Evolutionary conservation across 2,329 filamentous ascomycete species (phyloP), one percentile per base, ranked within the genome.

Genomic region (Aureobasidium sp.): DNA sequence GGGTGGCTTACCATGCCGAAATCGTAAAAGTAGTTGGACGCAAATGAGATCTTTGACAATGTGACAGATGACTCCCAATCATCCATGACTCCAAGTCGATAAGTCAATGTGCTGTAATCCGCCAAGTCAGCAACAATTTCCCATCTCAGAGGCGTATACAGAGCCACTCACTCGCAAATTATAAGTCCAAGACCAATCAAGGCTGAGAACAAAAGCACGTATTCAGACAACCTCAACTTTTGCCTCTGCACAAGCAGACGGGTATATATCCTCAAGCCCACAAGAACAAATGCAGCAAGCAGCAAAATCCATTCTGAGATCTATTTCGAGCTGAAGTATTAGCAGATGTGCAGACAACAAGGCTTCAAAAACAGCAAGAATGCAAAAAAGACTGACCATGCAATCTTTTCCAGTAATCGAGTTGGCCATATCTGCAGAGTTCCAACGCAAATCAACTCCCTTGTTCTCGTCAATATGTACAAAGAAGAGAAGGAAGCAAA

Each of bases 11-110:
- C 53, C 72, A 74, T 74, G 6, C 72, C 72, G 3, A 74, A 69
- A 49, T 74, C 72, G 64, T 74, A 74, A 44, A 74, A 74, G 61
- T 74, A 74, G 64, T 74, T 74, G 41, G 72, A 74, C 0, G 72
- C 68, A 21, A 74, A 74, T 1, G 69, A 71, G 36, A 74, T 72
- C 67, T 74, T 74, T 10, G 72, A 74, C 0, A 74, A 63, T 13
- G 29, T 59, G 9, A 73, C 72, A 0, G 72, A 74, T 0, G 71
- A 62, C 39, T 65, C 65, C 55, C 68, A 73, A 1, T 59, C 48
- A 45, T 74, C 72, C 63, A 74, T 39, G 7, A 74, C 72, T 5
- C 70, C 71, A 29, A 74, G 62, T 39, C 67, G 61, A 47, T 62
- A 74, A 7, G 72, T 74, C 45, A 74, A 58, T 6, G 72, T 74